phyloP scores from a whole-genome alignment of 495 filamentous ascomycete genomes.

The Lasiosphaeriaceae sp. region DNA sequence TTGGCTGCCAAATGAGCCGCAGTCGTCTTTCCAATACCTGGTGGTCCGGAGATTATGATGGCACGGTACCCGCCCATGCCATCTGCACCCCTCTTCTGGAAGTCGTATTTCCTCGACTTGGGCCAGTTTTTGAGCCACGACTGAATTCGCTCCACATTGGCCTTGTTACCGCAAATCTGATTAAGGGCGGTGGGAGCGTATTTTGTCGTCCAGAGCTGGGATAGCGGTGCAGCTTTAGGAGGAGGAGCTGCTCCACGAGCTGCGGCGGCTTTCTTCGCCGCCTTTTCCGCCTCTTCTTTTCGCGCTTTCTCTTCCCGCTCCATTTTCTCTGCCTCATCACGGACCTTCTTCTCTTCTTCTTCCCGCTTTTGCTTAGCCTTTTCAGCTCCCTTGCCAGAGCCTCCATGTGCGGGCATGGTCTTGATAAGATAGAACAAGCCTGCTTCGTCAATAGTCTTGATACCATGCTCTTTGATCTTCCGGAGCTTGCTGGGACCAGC shows the following conservation, averaged over 20 bases:
- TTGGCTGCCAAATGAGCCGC: conserved; percentile 92
- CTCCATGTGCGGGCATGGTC: conserved; percentile 78
- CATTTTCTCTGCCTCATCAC: conserved; percentile 75
- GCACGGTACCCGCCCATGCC: conserved; percentile 74
- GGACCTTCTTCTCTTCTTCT: conserved; percentile 72
- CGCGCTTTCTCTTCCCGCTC: conserved; percentile 60
- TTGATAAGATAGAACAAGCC: conserved; percentile 86
- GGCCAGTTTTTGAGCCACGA: conserved; percentile 82
- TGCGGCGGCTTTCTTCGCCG: conserved; percentile 42
- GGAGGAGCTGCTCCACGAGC: conserved; percentile 35
- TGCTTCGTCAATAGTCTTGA: conserved; percentile 92
- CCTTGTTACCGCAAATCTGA: conserved; percentile 96
- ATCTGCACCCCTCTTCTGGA: conserved; percentile 76
- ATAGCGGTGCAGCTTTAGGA: conserved; percentile 46
- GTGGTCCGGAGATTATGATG: conserved; percentile 89
- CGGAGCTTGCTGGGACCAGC: conserved; percentile 92
- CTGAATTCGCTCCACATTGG: conserved; percentile 81
- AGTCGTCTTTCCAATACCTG: conserved; percentile 97
- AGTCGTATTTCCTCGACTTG: conserved; percentile 65
- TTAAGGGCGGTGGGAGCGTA: conserved; percentile 80
- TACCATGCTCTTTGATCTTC: conserved; percentile 69
- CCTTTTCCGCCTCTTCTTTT: conserved; percentile 45
- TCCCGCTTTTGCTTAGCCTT: conserved; percentile 77
- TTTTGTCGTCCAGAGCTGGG: conserved; percentile 89
- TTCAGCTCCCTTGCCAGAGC: conserved; percentile 80